Percentiles rank a stretch among this genome's conserved stretches.
These are phyloP conservation scores for Tulasnella calospora DNA, from an alignment of 768 basidiomycete genomes.

Conservation along the genomic window DNA sequence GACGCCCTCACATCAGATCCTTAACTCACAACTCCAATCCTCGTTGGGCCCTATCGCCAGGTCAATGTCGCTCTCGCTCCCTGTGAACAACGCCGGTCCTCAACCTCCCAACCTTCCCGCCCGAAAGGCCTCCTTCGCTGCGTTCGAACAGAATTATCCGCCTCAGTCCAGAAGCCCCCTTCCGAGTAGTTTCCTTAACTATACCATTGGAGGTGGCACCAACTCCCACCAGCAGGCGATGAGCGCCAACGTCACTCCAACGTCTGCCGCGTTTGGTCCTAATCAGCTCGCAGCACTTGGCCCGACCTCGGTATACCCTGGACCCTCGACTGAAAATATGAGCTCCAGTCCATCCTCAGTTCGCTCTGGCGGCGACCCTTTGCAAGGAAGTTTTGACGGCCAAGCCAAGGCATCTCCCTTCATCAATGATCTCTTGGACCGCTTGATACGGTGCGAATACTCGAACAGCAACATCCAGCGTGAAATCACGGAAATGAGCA, in stretches of 20 bases:
- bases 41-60: slow-evolving; percentile 3
- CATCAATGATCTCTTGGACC: slow-evolving; percentile 70
- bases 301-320: slow-evolving; percentile 9
- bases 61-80: slow-evolving; percentile 21
- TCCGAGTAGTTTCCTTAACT: slow-evolving; percentile 20
- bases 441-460: slow-evolving; percentile 65
- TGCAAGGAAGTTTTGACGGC: slow-evolving; percentile 48
- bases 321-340: slow-evolving; percentile 18
- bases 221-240: slow-evolving; percentile 4
- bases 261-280: slow-evolving; percentile 1
- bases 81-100: not conserved
- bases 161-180: slow-evolving; percentile 23
- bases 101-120: not conserved
- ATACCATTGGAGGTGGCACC: slow-evolving; percentile 8
- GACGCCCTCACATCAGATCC: not conserved
- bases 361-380: not conserved
- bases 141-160: slow-evolving; percentile 12
- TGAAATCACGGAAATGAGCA: slow-evolving; percentile 66
- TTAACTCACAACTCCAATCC: slow-evolving; percentile 9
- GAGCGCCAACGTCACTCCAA: slow-evolving; percentile 10
- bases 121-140: slow-evolving; percentile 20
- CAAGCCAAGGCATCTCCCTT: slow-evolving; percentile 72
- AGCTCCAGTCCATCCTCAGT: slow-evolving; percentile 24
- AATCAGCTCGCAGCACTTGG: not conserved
- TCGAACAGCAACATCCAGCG: slow-evolving; percentile 66